Conservation (phyloP, 225 moss, liverwort and hornwort species). For the Ulota crispa region DNA sequence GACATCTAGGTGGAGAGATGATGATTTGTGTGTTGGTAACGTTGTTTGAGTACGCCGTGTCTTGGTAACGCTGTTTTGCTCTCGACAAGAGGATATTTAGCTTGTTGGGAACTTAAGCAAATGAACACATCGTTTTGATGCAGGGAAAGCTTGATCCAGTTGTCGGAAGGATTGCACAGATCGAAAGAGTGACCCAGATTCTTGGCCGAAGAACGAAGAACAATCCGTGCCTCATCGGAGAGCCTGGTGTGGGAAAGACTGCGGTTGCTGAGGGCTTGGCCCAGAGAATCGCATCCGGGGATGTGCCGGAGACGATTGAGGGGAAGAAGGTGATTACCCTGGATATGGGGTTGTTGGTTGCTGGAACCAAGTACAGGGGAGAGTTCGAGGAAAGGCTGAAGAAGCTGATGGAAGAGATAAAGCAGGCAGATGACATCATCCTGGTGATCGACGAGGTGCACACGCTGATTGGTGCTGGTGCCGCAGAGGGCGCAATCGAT, state of each 20-base stretch:
- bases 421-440: conserved; percentile 84
- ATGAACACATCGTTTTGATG: background rate
- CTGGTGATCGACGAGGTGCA: conserved; percentile 88
- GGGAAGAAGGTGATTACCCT: conserved; percentile 94
- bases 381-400: conserved; percentile 93
- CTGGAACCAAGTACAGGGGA: conserved; percentile 87
- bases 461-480: conserved; percentile 84
- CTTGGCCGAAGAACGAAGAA: conserved; percentile 81
- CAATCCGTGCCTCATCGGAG: conserved; percentile 80
- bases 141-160: conserved; percentile 90
- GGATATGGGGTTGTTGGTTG: conserved; percentile 88
- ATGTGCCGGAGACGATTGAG: conserved; percentile 81
- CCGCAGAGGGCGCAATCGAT: conserved; percentile 88
- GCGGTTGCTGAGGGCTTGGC: conserved; percentile 87
- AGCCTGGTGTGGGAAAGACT: conserved; percentile 89
- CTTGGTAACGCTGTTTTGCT: background rate
- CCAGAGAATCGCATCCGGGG: conserved; percentile 71
- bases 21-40: background rate
- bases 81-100: fast-evolving
- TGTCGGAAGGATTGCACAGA: conserved; percentile 76
- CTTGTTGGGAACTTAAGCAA: background rate
- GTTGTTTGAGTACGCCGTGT: background rate
- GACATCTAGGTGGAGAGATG: background rate
- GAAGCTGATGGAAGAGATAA: conserved; percentile 90
- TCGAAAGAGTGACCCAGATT: conserved; percentile 82